phyloP scores from a whole-genome alignment of 176 grass and related monocot species.

The Triticum dicoccoides region DNA sequence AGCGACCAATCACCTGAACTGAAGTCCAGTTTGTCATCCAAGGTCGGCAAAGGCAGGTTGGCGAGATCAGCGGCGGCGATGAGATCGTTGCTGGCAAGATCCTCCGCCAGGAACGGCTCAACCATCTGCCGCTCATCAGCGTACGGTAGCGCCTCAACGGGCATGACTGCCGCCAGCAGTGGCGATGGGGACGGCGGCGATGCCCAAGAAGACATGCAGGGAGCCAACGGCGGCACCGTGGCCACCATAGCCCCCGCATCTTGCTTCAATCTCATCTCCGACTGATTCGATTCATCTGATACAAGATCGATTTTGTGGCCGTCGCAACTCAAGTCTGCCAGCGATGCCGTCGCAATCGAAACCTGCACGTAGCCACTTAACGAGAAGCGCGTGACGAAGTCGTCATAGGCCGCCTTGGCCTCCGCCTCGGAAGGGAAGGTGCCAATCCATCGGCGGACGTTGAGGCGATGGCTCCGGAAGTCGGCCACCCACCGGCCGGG shows the following conservation, averaged over 20 bases:
- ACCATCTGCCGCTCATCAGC: not conserved
- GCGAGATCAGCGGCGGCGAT: conserved; percentile 5
- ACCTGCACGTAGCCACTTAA: not conserved
- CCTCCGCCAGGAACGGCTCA: not conserved
- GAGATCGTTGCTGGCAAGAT: not conserved
- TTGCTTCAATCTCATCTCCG: not conserved
- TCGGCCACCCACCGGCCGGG: conserved; percentile 36
- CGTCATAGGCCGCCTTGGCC: conserved; percentile 32
- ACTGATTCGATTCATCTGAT: not conserved
- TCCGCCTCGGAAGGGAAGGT: conserved; percentile 33
- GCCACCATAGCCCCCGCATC: no score
- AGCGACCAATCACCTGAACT: not conserved
- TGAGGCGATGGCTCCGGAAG: conserved; percentile 17
- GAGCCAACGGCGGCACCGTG: no score
- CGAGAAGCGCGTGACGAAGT: not conserved
- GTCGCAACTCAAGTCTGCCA: not conserved
- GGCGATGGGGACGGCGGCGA: not conserved
- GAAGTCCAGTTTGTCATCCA: not conserved
- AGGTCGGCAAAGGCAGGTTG: conserved; percentile 16
- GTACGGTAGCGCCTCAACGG: not conserved
- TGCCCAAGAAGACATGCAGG: not conserved
- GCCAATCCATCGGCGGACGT: conserved; percentile 38
- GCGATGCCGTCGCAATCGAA: not conserved
- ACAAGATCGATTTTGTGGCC: not conserved
- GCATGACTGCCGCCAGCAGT: not conserved